Base-by-base conservation (phyloP, 208 protist species). In the Crithidia brevicula region DNA sequence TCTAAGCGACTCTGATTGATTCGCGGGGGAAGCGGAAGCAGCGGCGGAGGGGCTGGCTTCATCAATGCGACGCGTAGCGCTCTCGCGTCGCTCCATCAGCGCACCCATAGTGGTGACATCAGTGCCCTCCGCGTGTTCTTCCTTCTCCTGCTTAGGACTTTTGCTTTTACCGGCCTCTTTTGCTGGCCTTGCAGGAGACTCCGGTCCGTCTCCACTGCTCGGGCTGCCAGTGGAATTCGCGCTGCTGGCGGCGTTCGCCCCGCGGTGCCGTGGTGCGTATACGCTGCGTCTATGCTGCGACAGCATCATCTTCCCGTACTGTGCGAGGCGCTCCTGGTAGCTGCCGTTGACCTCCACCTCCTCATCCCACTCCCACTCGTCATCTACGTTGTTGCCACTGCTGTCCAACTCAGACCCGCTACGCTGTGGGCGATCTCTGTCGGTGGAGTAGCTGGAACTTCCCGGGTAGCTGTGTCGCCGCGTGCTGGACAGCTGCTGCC, bases 331-430 rank as follows among this genome's bases (percentile, higher is more conserved):
- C 5, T n/a, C 34, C 34, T 68, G 28, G 33, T 73, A 60, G 6
- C 10, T 28, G 42, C 30, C 9, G 6, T 54, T 51, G 4, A 1
- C 51, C 15, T 62, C 53, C 15, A 20, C 67, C 31, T 68, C 63
- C 20, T 68, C 60, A 27, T 65, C 42, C 60, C 69, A 75, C 47
- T 75, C 52, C 7, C 38, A 34, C 9, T 74, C 60, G 23, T 63
- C 69, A 22, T 28, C 50, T 5, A 20, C 33, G 15, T 27, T 42
- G 8, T 22, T 42, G 38, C 25, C 34, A 36, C 18, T n/a, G 25
- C 22, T 40, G 25, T 31, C 56, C 38, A 25, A 11, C 3, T 31
- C 54, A 31, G 38, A 46, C 23, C 54, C 25, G 20, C 38, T 23
- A 38, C 1, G 33, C 36, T 13, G 23, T 0, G 40, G 20, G 3